Percentiles rank a stretch among this genome's conserved stretches.
These are phyloP conservation scores for Solanum commersonii DNA, from an alignment of 257 asterid genomes.

Conservation along the genomic window DNA sequence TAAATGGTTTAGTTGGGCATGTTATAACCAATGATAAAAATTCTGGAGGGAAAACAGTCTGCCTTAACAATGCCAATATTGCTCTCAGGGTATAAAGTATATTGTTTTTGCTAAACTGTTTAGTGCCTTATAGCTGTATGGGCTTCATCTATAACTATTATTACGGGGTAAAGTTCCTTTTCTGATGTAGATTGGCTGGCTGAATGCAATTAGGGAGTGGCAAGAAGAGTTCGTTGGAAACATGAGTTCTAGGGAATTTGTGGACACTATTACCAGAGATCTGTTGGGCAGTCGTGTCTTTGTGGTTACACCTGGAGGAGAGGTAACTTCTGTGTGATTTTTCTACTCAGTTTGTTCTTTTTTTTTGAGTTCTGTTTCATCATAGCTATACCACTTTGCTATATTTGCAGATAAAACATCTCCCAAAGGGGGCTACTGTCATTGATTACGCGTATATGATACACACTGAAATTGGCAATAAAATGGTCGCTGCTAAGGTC, in stretches of 20 bases:
- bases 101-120: slow-evolving; percentile 6
- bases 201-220: slow-evolving; percentile 96
- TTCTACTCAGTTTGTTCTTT: background rate
- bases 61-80: slow-evolving; percentile 82
- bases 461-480: slow-evolving; percentile 84
- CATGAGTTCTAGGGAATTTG: slow-evolving; percentile 94
- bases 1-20: slow-evolving; percentile 79
- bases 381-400: background rate
- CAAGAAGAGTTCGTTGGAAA: slow-evolving; percentile 96
- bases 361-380: background rate
- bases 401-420: slow-evolving; percentile 61
- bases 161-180: background rate
- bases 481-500: slow-evolving; percentile 96
- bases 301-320: slow-evolving; percentile 96
- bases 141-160: background rate
- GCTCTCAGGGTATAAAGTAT: slow-evolving; percentile 67
- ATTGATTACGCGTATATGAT: slow-evolving; percentile 87
- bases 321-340: slow-evolving; percentile 27
- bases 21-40: slow-evolving; percentile 38
- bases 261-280: slow-evolving; percentile 84
- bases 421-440: slow-evolving; percentile 78
- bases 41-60: slow-evolving; percentile 50
- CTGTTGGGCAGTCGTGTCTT: slow-evolving; percentile 87
- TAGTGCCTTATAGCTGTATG: background rate
- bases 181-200: slow-evolving; percentile 79